A percentile compares a stretch with the other conserved stretches of the same genome.
phyloP scores from a whole-genome alignment of 1,139 yeast genomes.

The Yamadazyma dendronema region DNA sequence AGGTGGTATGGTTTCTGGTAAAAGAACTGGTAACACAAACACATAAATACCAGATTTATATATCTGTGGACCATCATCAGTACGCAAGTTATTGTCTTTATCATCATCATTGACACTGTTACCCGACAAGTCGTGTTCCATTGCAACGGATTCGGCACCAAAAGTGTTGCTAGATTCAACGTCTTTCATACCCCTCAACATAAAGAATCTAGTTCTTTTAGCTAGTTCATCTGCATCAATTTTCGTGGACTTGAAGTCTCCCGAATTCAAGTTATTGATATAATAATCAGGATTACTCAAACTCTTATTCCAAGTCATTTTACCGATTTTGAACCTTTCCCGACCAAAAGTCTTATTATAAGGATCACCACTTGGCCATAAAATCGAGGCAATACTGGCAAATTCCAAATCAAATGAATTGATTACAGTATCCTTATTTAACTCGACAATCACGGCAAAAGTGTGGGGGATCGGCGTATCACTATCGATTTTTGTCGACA shows the following conservation, averaged over 20 bases:
- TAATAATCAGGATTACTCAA: conserved; percentile 47
- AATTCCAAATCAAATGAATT: conserved; percentile 33
- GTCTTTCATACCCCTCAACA: conserved; percentile 23
- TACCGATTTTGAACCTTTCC: conserved; percentile 51
- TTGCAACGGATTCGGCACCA: conserved; percentile 4
- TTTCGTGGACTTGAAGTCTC: conserved; percentile 28
- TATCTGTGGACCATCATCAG: conserved; percentile 10
- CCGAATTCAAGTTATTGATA: conserved; percentile 38
- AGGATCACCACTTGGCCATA: conserved; percentile 60
- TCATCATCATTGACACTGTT: conserved; percentile 7
- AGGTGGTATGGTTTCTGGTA: conserved; percentile 74
- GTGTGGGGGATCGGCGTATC: conserved; percentile 47
- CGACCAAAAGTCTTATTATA: conserved; percentile 38
- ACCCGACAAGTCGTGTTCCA: conserved; percentile 1
- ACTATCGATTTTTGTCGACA: conserved; percentile 40
- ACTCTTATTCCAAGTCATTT: conserved; percentile 45
- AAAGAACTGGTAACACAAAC: conserved; percentile 66
- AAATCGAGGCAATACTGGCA: conserved; percentile 32
- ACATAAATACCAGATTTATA: conserved; percentile 77
- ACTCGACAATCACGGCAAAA: conserved; percentile 43
- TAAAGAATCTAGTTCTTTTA: conserved; percentile 35
- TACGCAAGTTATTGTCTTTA: conserved; percentile 1
- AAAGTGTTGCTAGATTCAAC: conserved; percentile 7
- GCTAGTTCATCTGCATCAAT: conserved; percentile 37
- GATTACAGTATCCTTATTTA: conserved; percentile 32